Conservation (phyloP, 305 asterid genomes). For the Fraxinus latifolia region DNA sequence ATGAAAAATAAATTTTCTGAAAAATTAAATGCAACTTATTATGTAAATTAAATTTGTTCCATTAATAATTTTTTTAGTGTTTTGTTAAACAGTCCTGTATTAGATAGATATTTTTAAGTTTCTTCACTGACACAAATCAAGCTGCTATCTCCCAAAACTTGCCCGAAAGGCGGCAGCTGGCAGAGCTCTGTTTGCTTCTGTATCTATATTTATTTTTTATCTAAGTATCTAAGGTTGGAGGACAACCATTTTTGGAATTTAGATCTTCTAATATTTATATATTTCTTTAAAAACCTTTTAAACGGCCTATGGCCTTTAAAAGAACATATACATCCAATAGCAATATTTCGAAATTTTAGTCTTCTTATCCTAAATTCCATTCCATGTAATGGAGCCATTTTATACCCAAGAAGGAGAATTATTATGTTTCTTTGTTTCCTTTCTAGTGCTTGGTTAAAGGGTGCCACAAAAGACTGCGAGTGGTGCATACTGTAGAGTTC, state of each 20-base stretch:
- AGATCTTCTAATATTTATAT: not conserved
- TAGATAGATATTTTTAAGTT: not conserved
- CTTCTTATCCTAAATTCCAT: not conserved
- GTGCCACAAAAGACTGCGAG: conserved; percentile 90
- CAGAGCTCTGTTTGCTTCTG: not conserved
- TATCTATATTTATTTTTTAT: not conserved
- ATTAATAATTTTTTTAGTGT: not conserved
- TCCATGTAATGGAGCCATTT: not conserved
- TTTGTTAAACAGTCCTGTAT: not conserved
- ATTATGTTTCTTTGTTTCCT: conserved; percentile 9
- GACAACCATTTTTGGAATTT: not conserved
- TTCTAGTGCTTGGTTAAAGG: conserved; percentile 91
- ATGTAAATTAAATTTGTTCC: not conserved
- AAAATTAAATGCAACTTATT: not conserved
- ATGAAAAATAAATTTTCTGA: not conserved
- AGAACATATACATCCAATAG: not conserved
- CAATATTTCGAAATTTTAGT: not conserved
- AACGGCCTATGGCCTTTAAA: not conserved
- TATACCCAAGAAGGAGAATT: not conserved
- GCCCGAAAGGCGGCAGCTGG: not conserved
- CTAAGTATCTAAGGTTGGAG: not conserved
- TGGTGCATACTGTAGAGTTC: conserved; percentile 93
- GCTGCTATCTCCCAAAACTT: not conserved
- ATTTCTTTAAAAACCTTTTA: not conserved
- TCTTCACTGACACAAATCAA: not conserved